phyloP scores from a whole-genome alignment of 1,284 basidiomycete genomes.

The Ceratobasidium sp. region DNA sequence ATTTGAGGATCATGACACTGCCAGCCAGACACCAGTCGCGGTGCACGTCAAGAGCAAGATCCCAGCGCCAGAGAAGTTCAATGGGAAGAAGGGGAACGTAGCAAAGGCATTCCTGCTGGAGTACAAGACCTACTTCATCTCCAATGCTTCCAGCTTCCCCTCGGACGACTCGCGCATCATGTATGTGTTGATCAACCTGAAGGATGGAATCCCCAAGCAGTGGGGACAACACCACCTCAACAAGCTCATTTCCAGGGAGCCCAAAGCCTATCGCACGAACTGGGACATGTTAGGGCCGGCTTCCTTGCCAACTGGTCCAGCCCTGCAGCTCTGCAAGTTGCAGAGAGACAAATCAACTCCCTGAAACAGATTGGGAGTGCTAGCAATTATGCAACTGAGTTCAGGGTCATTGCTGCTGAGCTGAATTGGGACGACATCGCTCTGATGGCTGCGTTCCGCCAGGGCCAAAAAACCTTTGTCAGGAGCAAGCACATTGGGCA shows the following conservation, averaged over 20 bases:
- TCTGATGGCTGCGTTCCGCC: neutral
- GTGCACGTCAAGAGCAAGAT: too few relatives aligned
- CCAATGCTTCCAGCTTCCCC: neutral
- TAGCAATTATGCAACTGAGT: conserved; percentile 2
- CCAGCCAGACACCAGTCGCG: too few relatives aligned
- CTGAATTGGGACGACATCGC: neutral
- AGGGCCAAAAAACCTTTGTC: neutral
- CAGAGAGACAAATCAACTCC: neutral
- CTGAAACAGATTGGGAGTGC: neutral
- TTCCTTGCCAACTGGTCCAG: neutral
- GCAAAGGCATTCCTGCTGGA: too few relatives aligned
- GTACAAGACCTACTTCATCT: too few relatives aligned
- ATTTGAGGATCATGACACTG: too few relatives aligned
- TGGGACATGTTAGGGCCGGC: neutral
- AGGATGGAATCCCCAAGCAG: conserved; percentile 10
- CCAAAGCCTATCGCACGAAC: neutral
- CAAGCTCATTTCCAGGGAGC: neutral
- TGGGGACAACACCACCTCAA: conserved; percentile 18
- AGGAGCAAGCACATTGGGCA: neutral
- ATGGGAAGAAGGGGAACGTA: too few relatives aligned
- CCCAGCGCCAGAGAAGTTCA: too few relatives aligned
- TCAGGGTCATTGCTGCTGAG: neutral
- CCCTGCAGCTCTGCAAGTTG: conserved; percentile 3
- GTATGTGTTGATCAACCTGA: conserved; percentile 25
- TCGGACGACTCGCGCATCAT: conserved; percentile 2